These are phyloP conservation scores for Naumovozyma castellii DNA, from an alignment of 805 yeast genomes.

Conservation along the genomic window DNA sequence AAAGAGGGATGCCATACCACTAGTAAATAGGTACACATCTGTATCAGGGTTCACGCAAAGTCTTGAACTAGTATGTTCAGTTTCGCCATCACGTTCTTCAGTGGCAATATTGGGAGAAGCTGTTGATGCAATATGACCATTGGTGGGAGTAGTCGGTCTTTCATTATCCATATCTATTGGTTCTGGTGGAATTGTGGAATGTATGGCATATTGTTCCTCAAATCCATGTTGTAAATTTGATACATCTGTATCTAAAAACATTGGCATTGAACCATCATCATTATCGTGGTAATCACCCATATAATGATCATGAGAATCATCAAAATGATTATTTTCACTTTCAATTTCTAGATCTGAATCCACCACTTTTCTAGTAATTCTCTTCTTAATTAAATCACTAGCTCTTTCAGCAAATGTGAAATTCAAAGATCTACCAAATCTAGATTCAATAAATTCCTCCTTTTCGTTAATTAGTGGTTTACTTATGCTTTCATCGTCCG, in stretches of 20 bases:
- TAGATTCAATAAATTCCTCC: conserved; percentile 64
- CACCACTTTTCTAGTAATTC: conserved; percentile 62
- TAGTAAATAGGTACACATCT: conserved; percentile 76
- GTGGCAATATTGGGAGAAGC: too few relatives aligned
- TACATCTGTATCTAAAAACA: conserved; percentile 5
- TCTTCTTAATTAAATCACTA: conserved; percentile 56
- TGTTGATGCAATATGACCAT: too few relatives aligned
- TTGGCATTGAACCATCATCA: conserved; percentile 1
- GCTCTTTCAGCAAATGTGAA: conserved; percentile 68
- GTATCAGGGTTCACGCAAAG: conserved; percentile 32
- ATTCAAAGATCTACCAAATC: conserved; percentile 85
- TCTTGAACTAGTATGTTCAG: not conserved
- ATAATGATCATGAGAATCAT: not conserved
- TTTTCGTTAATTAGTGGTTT: conserved; percentile 11
- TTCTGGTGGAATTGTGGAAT: conserved; percentile 24
- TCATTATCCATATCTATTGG: conserved; percentile 15
- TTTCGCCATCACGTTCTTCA: not conserved
- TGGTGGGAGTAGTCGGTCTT: too few relatives aligned
- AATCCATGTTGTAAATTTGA: not conserved
- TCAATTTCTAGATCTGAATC: conserved; percentile 24
- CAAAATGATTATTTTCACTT: conserved; percentile 15
- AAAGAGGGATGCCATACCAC: conserved; percentile 91
- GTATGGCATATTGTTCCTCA: not conserved
- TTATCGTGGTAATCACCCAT: not conserved
- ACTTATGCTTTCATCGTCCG: not conserved